Percentiles rank a stretch among this genome's conserved stretches.
Conservation (phyloP, 2,329 filamentous ascomycete species). For the Huntiella abstrusa region DNA sequence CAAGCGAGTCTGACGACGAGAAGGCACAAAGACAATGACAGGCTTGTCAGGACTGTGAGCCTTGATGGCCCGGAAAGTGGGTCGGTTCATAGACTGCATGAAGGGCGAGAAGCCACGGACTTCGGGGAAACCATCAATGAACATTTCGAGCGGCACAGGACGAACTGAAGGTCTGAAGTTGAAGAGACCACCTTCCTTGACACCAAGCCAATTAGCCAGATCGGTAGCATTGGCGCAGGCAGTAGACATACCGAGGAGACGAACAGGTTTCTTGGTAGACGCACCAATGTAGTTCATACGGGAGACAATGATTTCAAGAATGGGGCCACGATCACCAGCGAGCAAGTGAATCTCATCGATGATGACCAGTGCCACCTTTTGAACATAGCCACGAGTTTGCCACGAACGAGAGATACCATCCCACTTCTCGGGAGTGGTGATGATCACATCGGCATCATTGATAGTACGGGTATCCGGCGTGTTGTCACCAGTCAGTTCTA, state of each 20-base stretch:
- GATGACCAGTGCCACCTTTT: constrained; percentile 86
- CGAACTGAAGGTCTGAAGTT: constrained; percentile 96
- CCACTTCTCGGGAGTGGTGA: constrained; percentile 99
- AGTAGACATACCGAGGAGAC: constrained; percentile 95
- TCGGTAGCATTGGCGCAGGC: constrained; percentile 92
- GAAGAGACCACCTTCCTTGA: constrained; percentile 74
- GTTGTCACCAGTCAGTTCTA: constrained; percentile 92
- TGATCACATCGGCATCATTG: constrained; percentile 87
- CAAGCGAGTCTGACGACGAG: constrained; percentile 78
- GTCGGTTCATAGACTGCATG: constrained; percentile 98
- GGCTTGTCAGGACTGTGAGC: constrained; percentile 91
- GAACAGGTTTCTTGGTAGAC: constrained; percentile 73
- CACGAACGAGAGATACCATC: constrained; percentile 97
- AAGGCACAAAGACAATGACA: constrained; percentile 95
- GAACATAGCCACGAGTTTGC: constrained; percentile 93
- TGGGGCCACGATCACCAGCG: constrained; percentile 90
- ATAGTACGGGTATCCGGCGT: constrained; percentile 94
- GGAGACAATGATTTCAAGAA: constrained; percentile 88
- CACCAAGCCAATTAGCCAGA: constrained; percentile 87
- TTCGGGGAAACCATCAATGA: constrained; percentile 93
- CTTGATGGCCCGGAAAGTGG: constrained; percentile 91
- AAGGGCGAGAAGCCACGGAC: constrained; percentile 87
- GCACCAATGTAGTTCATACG: constrained; percentile 98
- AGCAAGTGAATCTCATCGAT: constrained; percentile 97
- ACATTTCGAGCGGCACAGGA: constrained; percentile 86